These are phyloP conservation scores for Senna siamea DNA, from an alignment of 306 rosid genomes.

Conservation along the genomic window DNA sequence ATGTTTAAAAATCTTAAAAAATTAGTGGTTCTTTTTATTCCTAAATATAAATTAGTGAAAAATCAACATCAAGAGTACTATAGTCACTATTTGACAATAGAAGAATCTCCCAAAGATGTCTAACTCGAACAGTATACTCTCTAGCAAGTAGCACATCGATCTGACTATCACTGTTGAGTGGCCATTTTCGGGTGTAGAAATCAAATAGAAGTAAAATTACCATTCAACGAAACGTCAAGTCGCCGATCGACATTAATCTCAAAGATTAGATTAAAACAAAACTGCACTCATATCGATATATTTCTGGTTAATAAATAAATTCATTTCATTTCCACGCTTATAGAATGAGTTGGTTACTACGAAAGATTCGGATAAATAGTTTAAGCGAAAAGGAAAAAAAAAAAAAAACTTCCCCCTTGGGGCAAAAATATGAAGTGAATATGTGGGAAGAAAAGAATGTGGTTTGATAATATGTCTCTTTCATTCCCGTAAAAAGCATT, in stretches of 20 bases:
- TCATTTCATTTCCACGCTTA: no score
- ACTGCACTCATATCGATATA: no score
- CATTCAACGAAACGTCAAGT: not conserved
- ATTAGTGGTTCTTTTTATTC: no score
- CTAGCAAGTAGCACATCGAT: no score
- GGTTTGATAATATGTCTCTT: constrained; percentile 17
- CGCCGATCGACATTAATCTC: not conserved
- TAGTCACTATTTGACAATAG: not conserved
- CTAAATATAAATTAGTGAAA: no score
- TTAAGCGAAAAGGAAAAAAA: no score
- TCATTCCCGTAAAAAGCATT: constrained; percentile 3
- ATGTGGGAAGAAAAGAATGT: not conserved
- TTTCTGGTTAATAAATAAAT: no score
- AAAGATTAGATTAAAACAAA: not conserved
- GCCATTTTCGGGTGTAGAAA: not conserved
- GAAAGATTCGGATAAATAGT: not conserved
- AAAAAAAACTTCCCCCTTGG: not conserved
- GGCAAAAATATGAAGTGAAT: not conserved
- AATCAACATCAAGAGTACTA: not conserved
- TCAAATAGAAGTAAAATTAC: not conserved
- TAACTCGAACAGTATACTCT: no score
- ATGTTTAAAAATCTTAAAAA: no score
- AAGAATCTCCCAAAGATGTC: no score
- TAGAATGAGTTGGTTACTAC: not conserved
- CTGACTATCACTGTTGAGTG: not conserved